Conservation (phyloP, 345 rosid genomes). For the Boechera stricta region DNA sequence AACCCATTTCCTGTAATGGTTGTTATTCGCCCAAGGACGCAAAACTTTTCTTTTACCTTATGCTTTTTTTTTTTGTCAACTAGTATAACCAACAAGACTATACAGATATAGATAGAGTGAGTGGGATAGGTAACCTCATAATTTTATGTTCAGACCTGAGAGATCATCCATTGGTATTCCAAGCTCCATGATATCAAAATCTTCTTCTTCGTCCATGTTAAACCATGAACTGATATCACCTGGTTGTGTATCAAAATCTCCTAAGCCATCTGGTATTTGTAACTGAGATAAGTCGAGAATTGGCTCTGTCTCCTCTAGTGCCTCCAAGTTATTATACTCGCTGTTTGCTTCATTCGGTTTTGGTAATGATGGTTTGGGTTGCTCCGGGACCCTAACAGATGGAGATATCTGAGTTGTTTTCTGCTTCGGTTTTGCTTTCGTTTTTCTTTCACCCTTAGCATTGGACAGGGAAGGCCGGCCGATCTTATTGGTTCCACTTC, state of each 20-base stretch:
- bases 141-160: slow-evolving; percentile 89
- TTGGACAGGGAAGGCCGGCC: slow-evolving; percentile 73
- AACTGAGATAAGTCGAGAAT: slow-evolving; percentile 46
- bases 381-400: slow-evolving; percentile 66
- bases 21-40: slow-evolving; percentile 36
- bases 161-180: slow-evolving; percentile 99
- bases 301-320: slow-evolving; percentile 56
- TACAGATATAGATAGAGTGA: slow-evolving; percentile 47
- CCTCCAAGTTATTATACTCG: slow-evolving; percentile 62
- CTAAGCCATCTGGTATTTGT: slow-evolving; percentile 69
- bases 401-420: slow-evolving; percentile 76
- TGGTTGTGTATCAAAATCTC: slow-evolving; percentile 55
- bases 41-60: slow-evolving; percentile 42
- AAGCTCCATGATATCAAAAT: slow-evolving; percentile 87
- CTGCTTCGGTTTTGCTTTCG: slow-evolving; percentile 86
- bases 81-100: slow-evolving; percentile 85
- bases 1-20: slow-evolving; percentile 31
- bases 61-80: slow-evolving; percentile 60
- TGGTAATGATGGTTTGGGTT: slow-evolving; percentile 58
- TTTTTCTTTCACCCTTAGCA: slow-evolving; percentile 85
- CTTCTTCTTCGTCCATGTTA: slow-evolving; percentile 91
- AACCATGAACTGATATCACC: slow-evolving; percentile 91
- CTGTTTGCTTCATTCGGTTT: slow-evolving; percentile 52
- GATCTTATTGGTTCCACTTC: slow-evolving; percentile 73
- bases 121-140: slow-evolving; percentile 64